These are phyloP conservation scores for Colletotrichum chrysophilum DNA, from an alignment of 2,329 filamentous ascomycete species.

Conservation along the genomic window DNA sequence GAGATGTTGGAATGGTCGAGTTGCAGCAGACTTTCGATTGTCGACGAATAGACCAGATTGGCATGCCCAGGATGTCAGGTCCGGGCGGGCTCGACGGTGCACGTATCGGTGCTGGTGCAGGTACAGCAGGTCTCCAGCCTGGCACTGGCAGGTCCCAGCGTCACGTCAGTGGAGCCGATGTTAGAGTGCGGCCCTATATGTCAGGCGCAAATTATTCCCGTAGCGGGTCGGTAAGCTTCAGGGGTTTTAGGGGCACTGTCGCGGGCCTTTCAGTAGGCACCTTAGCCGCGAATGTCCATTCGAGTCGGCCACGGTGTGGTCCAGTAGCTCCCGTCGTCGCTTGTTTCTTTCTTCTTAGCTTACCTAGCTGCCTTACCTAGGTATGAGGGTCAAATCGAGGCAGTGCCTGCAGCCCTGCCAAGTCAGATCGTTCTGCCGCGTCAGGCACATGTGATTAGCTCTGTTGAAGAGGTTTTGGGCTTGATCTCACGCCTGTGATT, in stretches of 20 bases:
- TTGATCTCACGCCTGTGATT: not conserved
- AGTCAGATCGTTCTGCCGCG: not conserved
- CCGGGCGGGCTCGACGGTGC: not conserved
- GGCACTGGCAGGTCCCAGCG: conserved; percentile 1
- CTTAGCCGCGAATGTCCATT: not conserved
- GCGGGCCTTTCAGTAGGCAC: not conserved
- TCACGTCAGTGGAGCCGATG: not conserved
- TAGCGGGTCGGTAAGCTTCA: not conserved
- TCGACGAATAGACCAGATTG: conserved; percentile 19
- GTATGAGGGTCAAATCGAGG: not conserved
- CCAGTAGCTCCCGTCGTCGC: not conserved
- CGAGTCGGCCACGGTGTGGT: not conserved
- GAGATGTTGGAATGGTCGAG: not conserved
- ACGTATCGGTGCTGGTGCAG: not conserved
- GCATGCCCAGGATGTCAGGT: conserved; percentile 11
- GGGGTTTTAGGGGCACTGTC: not conserved
- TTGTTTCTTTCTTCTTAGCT: not conserved
- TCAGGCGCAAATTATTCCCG: not conserved
- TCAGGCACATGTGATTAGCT: not conserved
- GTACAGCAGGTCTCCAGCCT: not conserved
- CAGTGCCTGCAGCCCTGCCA: not conserved
- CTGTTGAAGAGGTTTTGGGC: not conserved
- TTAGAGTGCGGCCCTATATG: conserved; percentile 2
- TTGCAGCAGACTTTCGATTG: not conserved
- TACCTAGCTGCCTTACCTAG: too few species aligned